Evolutionary conservation across 345 rosid species (phyloP).

Genomic region (Pseudoturritis turrita): DNA sequence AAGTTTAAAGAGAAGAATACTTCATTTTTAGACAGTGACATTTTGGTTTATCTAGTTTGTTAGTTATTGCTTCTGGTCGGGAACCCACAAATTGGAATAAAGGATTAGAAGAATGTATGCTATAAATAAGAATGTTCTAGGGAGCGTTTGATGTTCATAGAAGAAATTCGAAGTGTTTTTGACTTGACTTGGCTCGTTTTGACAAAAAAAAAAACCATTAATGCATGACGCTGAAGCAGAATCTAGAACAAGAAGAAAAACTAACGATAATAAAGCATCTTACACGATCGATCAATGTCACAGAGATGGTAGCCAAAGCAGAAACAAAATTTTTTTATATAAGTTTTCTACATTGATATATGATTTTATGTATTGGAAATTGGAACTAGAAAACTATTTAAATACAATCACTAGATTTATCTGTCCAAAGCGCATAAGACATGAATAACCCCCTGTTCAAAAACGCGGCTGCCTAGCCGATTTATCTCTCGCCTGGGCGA

Average conservation of each 20-base stretch:
- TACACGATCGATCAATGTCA: neutral
- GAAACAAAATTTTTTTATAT: too few species aligned
- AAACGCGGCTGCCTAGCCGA: too few species aligned
- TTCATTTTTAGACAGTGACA: neutral
- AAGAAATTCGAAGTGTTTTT: neutral
- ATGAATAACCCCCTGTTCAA: too few species aligned
- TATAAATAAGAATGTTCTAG: constrained; percentile 3
- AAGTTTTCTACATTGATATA: too few species aligned
- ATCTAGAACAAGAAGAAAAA: neutral
- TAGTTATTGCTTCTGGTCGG: neutral
- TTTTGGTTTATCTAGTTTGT: neutral
- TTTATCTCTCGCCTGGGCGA: too few species aligned
- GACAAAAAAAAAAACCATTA: neutral
- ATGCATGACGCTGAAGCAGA: neutral
- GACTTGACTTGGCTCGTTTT: neutral
- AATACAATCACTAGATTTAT: too few species aligned
- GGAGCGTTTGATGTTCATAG: neutral
- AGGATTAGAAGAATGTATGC: neutral
- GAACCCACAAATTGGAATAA: neutral
- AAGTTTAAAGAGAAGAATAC: constrained; percentile 33
- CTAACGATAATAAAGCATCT: neutral
- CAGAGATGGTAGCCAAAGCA: neutral
- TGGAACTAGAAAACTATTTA: too few species aligned
- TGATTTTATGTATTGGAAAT: too few species aligned
- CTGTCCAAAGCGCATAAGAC: too few species aligned